phyloP scores from a whole-genome alignment of 129 eudicot species.

The Ambrosia artemisiifolia region DNA sequence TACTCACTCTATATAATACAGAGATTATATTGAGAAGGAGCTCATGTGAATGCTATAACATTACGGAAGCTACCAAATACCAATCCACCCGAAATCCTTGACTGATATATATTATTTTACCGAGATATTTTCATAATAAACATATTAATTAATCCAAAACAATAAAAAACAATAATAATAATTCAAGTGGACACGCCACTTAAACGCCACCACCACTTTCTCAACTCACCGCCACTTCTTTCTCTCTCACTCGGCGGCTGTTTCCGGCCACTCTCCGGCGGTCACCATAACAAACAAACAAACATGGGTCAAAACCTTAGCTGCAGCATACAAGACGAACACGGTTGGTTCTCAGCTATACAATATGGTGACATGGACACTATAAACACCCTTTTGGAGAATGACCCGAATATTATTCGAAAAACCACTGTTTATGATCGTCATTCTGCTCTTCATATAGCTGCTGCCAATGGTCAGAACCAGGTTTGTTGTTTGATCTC shows the following conservation, averaged over 20 bases:
- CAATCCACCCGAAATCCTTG: no score
- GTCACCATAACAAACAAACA: background rate
- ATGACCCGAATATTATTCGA: slow-evolving; percentile 45
- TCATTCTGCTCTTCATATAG: slow-evolving; percentile 83
- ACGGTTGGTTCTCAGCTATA: slow-evolving; percentile 54
- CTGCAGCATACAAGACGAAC: slow-evolving; percentile 51
- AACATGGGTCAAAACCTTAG: slow-evolving; percentile 89
- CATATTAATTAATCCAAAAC: no score
- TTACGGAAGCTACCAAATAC: no score
- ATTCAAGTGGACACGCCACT: slow-evolving; percentile 1
- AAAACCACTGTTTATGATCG: slow-evolving; percentile 69
- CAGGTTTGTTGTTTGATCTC: slow-evolving; percentile 48
- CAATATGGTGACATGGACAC: slow-evolving; percentile 61
- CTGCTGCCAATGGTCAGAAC: slow-evolving; percentile 96
- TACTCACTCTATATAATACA: no score
- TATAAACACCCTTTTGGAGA: slow-evolving; percentile 41
- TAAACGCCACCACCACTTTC: slow-evolving; percentile 33
- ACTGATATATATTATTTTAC: no score
- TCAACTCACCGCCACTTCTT: slow-evolving; percentile 36
- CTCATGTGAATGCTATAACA: no score
- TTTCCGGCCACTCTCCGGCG: slow-evolving; percentile 20
- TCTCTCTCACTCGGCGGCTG: slow-evolving; percentile 6
- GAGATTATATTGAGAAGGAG: no score
- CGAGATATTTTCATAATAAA: no score
- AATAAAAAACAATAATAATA: background rate